Conservation (phyloP, 2,329 filamentous ascomycete species). For the Ambrosiella cleistominuta region DNA sequence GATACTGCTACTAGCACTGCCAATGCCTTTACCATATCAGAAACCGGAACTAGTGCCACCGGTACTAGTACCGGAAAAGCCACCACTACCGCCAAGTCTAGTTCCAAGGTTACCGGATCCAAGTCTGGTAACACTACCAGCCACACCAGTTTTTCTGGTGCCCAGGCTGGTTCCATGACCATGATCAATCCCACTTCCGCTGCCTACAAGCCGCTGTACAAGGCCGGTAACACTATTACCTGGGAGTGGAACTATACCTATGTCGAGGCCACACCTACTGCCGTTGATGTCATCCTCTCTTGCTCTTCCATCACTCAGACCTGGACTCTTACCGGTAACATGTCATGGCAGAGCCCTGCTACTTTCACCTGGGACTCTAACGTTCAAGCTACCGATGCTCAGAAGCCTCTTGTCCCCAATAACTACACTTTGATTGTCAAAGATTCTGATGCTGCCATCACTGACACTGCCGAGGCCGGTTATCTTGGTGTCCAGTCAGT, state of each 20-base stretch:
- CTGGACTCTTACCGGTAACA: slow-evolving; percentile 46
- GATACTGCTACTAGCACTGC: not conserved
- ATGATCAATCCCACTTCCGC: slow-evolving; percentile 35
- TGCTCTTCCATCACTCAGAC: slow-evolving; percentile 34
- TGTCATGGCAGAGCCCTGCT: slow-evolving; percentile 35
- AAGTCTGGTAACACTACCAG: slow-evolving; percentile 15
- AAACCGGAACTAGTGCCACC: slow-evolving; percentile 16
- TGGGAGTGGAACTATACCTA: slow-evolving; percentile 51
- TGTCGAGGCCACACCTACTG: slow-evolving; percentile 38
- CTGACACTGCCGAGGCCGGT: slow-evolving; percentile 33
- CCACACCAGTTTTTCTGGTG: slow-evolving; percentile 27
- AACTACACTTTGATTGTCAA: slow-evolving; percentile 45
- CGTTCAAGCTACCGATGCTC: slow-evolving; percentile 27
- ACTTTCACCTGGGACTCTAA: slow-evolving; percentile 42
- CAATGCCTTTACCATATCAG: slow-evolving; percentile 2
- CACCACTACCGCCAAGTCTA: slow-evolving; percentile 16
- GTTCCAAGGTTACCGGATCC: slow-evolving; percentile 8
- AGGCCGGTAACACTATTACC: slow-evolving; percentile 41
- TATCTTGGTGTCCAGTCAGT: slow-evolving; percentile 32
- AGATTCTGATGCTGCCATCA: slow-evolving; percentile 36
- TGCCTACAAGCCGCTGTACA: slow-evolving; percentile 33
- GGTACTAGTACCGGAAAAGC: slow-evolving; percentile 17
- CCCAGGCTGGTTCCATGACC: slow-evolving; percentile 26
- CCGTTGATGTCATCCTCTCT: slow-evolving; percentile 40
- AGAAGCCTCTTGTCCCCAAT: slow-evolving; percentile 31